Conservation (phyloP, 352 stramenopile species). For the Blastocystis sp. region DNA sequence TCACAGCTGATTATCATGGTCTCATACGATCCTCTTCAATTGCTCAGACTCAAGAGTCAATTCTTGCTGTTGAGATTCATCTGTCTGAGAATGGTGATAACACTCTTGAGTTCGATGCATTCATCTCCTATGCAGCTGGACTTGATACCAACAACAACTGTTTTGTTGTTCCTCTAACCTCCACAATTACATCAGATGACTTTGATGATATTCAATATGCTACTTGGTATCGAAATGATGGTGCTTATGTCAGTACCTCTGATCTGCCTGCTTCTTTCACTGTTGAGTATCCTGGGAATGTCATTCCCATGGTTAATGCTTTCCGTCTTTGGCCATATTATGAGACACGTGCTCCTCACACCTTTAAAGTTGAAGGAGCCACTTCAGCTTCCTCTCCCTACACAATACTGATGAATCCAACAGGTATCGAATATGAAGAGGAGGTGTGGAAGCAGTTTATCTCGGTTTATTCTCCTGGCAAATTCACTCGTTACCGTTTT, state of each 20-base stretch:
- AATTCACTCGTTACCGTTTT: background rate
- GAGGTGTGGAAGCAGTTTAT: background rate
- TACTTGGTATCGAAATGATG: background rate
- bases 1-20: background rate
- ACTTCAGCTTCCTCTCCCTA: background rate
- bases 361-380: background rate
- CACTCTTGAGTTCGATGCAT: background rate
- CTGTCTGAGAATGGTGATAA: background rate
- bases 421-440: background rate
- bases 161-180: background rate
- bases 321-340: conserved; percentile 8
- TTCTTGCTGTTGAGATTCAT: conserved; percentile 38
- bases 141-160: background rate
- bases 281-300: background rate
- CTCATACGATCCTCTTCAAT: background rate
- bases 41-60: background rate
- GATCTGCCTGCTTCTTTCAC: background rate
- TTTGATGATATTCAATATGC: too few relatives aligned
- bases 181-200: background rate
- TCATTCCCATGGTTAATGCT: background rate
- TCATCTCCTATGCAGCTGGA: background rate
- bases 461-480: background rate
- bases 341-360: background rate
- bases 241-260: background rate
- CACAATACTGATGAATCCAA: background rate